Conservation (phyloP, 805 yeast genomes). For the Kodamaea fukazawae region DNA sequence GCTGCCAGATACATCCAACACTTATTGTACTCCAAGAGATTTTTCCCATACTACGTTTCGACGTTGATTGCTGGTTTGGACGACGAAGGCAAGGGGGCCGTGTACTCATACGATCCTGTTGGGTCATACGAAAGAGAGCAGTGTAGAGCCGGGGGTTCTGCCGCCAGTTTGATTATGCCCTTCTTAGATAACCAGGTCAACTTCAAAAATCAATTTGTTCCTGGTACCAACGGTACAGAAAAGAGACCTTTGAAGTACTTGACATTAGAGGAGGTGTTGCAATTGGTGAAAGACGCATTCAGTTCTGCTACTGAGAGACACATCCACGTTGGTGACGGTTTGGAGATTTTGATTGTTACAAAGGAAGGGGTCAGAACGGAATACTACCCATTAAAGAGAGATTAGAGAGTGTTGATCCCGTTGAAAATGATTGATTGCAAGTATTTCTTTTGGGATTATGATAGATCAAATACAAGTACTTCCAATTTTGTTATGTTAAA, state of each 20-base stretch:
- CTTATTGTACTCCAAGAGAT: constrained; percentile 84
- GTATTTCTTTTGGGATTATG: too few species aligned
- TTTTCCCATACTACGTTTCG: constrained; percentile 95
- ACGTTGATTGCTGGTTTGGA: constrained; percentile 94
- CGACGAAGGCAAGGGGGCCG: constrained; percentile 87
- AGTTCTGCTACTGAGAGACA: constrained; percentile 97
- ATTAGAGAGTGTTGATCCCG: constrained; percentile 37
- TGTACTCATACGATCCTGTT: constrained; percentile 95
- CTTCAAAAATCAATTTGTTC: constrained; percentile 84
- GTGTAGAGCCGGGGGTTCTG: constrained; percentile 97
- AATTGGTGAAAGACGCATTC: constrained; percentile 89
- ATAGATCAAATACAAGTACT: too few species aligned
- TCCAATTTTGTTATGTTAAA: too few species aligned
- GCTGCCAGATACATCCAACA: constrained; percentile 93
- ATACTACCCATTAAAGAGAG: constrained; percentile 83
- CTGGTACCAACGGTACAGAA: constrained; percentile 66
- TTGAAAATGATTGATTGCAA: not conserved
- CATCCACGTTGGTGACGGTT: constrained; percentile 96
- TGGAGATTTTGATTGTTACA: constrained; percentile 86
- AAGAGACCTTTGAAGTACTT: constrained; percentile 63
- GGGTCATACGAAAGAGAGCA: constrained; percentile 97
- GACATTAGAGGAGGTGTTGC: constrained; percentile 78
- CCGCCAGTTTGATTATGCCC: constrained; percentile 94
- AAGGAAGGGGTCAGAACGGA: constrained; percentile 89
- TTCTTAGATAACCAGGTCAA: constrained; percentile 96